Base-by-base conservation (phyloP, 176 grass and related monocot genomes). In the Aegilops longissima region DNA sequence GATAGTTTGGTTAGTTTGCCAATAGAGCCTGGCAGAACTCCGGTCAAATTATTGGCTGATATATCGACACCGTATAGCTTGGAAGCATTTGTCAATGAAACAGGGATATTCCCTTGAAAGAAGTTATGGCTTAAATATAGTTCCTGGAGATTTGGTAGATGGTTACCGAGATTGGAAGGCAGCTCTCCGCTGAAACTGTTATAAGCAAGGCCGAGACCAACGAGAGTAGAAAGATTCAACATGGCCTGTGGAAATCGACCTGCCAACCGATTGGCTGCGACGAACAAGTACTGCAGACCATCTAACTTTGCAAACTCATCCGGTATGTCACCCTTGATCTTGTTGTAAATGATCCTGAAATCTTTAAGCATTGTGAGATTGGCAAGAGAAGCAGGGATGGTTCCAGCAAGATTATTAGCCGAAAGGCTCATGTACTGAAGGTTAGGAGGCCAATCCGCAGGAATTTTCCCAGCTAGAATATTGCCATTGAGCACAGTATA, bases 221-320 rank as follows among this genome's bases (percentile, higher is more conserved):
- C 38, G 5, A 66, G 82, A 76, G 12, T 49, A 1, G 82, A 76
- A 47, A 73, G 51, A 51, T 84, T 76, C 17, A 84, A 5, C 58
- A 84, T 47, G 38, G 71, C 58, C 3, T 31, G 58, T 76, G 70
- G 82, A 76, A 84, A 84, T 5, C 6, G 3, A 34, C 82, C 71
- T 16, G 39, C 24, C 35, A 84, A 64, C 9, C 8, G 36, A 29
- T 84, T 75, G 0, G 0, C 2, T 21, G 1, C 9, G 2, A 13
- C 27, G 2, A 14, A 1, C 5, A 84, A 18, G 8, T 1, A 0
- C 9, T 23, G 24, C 4, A 84, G 17, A 0, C 9, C 8, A 0
- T 5, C 11, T 3, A 65, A 65, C 25, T 23, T 76, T 33, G 71
- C 70, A 49, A 84, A 63, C 6, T 76, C 59, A 65, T 49, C 12